Percentiles rank a stretch among this genome's conserved stretches.
phyloP scores from a whole-genome alignment of 106 monocot genomes.

The Dendrobium nobile region DNA sequence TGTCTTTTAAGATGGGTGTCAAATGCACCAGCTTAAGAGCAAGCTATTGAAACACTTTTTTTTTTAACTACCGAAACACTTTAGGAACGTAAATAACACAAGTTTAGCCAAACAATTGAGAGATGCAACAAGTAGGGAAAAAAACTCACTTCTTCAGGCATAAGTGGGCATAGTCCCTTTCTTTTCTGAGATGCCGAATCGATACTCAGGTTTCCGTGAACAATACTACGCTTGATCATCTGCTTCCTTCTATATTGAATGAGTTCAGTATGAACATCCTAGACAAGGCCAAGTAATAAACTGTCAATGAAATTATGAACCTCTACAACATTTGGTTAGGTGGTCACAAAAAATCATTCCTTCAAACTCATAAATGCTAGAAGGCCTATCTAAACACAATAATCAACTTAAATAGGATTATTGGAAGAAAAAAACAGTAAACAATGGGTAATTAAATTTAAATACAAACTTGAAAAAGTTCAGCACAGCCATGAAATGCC shows the following conservation, averaged over 20 bases:
- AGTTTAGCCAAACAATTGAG: background rate
- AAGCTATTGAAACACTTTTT: too few relatives aligned
- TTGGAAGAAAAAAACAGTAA: background rate
- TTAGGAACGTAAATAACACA: background rate
- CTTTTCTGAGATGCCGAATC: conserved; percentile 57
- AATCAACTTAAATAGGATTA: conserved; percentile 1
- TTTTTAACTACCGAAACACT: background rate
- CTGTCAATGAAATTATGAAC: background rate
- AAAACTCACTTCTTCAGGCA: conserved; percentile 82
- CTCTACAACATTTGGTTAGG: background rate
- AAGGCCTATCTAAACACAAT: background rate
- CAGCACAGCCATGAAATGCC: conserved; percentile 93
- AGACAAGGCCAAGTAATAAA: conserved; percentile 5
- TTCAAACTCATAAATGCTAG: background rate
- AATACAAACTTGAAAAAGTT: conserved; percentile 72
- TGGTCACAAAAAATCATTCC: background rate
- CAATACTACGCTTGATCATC: conserved; percentile 70
- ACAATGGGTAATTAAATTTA: background rate
- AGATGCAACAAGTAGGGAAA: background rate
- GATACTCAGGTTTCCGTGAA: conserved; percentile 55
- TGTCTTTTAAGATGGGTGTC: background rate
- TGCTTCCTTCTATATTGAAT: conserved; percentile 69
- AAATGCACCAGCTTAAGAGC: background rate
- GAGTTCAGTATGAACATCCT: conserved; percentile 93
- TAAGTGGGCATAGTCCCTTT: conserved; percentile 77